Evolutionary conservation across 2,329 filamentous ascomycete species (phyloP).

Genomic region (Pseudogymnoascus sp.): DNA sequence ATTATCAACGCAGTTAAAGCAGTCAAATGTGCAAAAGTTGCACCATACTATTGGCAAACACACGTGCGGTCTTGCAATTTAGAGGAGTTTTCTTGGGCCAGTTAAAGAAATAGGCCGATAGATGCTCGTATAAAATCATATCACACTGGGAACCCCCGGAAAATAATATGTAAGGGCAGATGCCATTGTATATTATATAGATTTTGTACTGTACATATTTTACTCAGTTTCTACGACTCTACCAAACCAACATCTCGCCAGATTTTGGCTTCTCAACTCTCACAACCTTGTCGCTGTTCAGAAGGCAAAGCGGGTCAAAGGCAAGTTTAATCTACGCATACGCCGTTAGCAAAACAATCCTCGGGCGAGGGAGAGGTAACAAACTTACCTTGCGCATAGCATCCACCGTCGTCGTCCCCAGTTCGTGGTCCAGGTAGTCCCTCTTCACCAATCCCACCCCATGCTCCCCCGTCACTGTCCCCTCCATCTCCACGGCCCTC

Average conservation of each 20-base stretch:
- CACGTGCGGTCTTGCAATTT: not conserved
- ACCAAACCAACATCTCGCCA: conserved; percentile 41
- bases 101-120: not conserved
- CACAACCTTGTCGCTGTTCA: conserved; percentile 61
- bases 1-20: not conserved
- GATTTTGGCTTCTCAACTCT: conserved; percentile 48
- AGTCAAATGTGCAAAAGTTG: not conserved
- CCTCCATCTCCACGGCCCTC: conserved; percentile 74
- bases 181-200: not conserved
- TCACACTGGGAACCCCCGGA: not conserved
- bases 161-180: not conserved
- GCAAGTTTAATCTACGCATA: conserved; percentile 61
- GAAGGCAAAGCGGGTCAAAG: conserved; percentile 63
- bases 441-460: conserved; percentile 78
- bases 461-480: conserved; percentile 79
- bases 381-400: conserved; percentile 66
- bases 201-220: not conserved
- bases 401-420: conserved; percentile 67
- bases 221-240: conserved; percentile 11
- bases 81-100: not conserved
- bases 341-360: not conserved
- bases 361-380: not conserved
- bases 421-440: conserved; percentile 71
- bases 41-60: not conserved
- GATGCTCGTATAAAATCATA: not conserved